A percentile compares a stretch with the other conserved stretches of the same genome.
phyloP scores from a whole-genome alignment of 495 filamentous ascomycete genomes.

The Tuber microsphaerosporum region DNA sequence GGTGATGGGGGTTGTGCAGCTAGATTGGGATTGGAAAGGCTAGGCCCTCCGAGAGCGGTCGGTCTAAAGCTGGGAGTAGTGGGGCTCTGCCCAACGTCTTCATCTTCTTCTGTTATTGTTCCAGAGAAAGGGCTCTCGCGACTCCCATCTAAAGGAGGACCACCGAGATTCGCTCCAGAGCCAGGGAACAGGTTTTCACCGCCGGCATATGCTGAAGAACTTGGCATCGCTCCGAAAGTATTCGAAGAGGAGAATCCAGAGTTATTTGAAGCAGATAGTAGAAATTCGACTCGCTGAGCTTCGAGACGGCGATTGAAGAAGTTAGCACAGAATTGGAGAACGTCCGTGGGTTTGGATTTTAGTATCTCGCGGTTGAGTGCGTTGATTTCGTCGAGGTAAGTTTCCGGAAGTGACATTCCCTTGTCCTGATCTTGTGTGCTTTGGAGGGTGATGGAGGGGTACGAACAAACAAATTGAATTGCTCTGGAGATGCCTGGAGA shows the following conservation, averaged over 20 bases:
- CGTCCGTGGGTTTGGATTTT: constrained; percentile 50
- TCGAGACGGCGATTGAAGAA: constrained; percentile 58
- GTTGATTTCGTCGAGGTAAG: constrained; percentile 56
- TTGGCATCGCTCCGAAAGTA: constrained; percentile 31
- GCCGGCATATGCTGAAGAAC: constrained; percentile 44
- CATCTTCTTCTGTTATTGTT: constrained; percentile 53
- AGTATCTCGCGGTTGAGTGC: constrained; percentile 53
- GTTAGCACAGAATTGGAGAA: constrained; percentile 63
- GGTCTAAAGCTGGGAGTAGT: constrained; percentile 50
- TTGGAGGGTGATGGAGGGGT: constrained; percentile 14
- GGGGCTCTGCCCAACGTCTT: constrained; percentile 50
- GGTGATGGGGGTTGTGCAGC: constrained; percentile 15
- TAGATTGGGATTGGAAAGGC: constrained; percentile 18
- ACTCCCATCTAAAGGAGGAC: constrained; percentile 45
- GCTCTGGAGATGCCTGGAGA: constrained; percentile 10
- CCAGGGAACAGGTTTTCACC: constrained; percentile 51
- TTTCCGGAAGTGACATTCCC: constrained; percentile 48
- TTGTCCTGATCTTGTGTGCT: constrained; percentile 8
- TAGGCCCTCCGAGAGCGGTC: constrained; percentile 31
- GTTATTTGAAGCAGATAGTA: constrained; percentile 42
- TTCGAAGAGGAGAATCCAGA: constrained; percentile 21
- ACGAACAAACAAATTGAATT: constrained; percentile 22
- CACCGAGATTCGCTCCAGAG: constrained; percentile 30
- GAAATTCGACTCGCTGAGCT: constrained; percentile 52
- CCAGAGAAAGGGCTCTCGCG: constrained; percentile 42